A percentile compares a stretch with the other conserved stretches of the same genome.
These are phyloP conservation scores for Willaertia magna DNA, from an alignment of 208 protist species.

Conservation along the genomic window DNA sequence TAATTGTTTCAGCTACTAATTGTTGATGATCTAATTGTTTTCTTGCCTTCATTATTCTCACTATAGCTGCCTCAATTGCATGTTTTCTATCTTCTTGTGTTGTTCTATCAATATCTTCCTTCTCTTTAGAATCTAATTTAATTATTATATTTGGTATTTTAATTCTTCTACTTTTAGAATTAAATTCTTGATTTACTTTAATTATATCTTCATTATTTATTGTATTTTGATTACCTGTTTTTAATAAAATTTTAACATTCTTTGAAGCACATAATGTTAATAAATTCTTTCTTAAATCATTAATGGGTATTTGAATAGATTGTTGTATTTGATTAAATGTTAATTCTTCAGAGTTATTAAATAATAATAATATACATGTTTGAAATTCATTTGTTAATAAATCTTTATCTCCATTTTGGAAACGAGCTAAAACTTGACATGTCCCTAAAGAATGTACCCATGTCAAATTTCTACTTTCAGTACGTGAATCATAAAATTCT, in stretches of 20 bases:
- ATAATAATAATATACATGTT: constrained; percentile 47
- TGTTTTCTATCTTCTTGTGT: constrained; percentile 61
- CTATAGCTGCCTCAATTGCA: constrained; percentile 58
- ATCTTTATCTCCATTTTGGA: constrained; percentile 28
- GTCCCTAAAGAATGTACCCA: constrained; percentile 47
- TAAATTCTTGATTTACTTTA: neutral
- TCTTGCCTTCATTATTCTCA: constrained; percentile 65
- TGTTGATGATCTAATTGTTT: constrained; percentile 21
- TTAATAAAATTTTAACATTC: neutral
- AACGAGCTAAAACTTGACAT: neutral
- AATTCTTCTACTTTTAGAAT: neutral
- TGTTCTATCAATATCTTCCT: neutral
- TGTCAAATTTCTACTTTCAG: constrained; percentile 43
- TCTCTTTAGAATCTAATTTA: neutral
- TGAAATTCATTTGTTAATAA: constrained; percentile 46
- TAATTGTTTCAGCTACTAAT: constrained; percentile 9
- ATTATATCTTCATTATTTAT: neutral
- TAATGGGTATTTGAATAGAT: constrained; percentile 18
- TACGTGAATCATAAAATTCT: constrained; percentile 41
- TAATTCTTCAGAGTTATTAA: constrained; percentile 38
- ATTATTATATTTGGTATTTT: neutral
- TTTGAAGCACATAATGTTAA: constrained; percentile 19
- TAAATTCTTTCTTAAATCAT: constrained; percentile 41
- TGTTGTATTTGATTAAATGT: constrained; percentile 35
- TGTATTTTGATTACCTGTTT: neutral